These are phyloP conservation scores for Aschersonia sp. DNA, from an alignment of 2,329 filamentous ascomycete species.

Conservation along the genomic window DNA sequence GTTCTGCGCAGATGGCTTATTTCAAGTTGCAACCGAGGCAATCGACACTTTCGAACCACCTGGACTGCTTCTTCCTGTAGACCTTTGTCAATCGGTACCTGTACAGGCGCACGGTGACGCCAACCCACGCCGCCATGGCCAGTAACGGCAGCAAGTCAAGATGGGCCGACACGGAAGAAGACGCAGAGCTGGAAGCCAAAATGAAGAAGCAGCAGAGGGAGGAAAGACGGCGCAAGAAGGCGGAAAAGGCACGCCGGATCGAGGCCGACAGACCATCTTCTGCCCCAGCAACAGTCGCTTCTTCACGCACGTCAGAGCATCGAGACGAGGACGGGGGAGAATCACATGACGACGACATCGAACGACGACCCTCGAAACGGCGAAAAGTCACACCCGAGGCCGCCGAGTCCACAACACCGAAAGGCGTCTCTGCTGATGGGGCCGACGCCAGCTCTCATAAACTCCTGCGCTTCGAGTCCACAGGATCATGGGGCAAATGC, in stretches of 20 bases:
- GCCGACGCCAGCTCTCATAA: slow-evolving; percentile 20
- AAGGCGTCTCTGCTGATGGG: slow-evolving; percentile 4
- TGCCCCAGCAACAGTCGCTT: background rate
- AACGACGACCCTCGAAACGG: slow-evolving; percentile 43
- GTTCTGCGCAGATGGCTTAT: no score
- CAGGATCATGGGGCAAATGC: slow-evolving; percentile 52
- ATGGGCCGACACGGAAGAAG: slow-evolving; percentile 79
- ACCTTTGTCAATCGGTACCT: no score
- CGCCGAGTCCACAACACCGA: slow-evolving; percentile 1
- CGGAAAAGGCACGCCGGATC: slow-evolving; percentile 60
- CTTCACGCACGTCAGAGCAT: no score
- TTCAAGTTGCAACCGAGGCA: no score
- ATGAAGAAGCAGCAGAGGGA: slow-evolving; percentile 75
- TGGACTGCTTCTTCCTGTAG: no score
- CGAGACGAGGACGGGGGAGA: no score
- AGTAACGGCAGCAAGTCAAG: slow-evolving; percentile 53
- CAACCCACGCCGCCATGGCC: slow-evolving; percentile 31
- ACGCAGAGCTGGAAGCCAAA: slow-evolving; percentile 58
- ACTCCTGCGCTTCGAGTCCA: slow-evolving; percentile 54
- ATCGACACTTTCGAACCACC: no score
- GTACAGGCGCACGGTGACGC: background rate
- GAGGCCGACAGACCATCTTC: slow-evolving; percentile 23
- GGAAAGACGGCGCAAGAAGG: slow-evolving; percentile 73
- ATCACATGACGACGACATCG: slow-evolving; percentile 14
- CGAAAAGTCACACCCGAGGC: slow-evolving; percentile 39